Evolutionary conservation across 2,329 filamentous ascomycete genomes (phyloP), one percentile per base, ranked within the genome.

Genomic region (Epichloe gansuensis): DNA sequence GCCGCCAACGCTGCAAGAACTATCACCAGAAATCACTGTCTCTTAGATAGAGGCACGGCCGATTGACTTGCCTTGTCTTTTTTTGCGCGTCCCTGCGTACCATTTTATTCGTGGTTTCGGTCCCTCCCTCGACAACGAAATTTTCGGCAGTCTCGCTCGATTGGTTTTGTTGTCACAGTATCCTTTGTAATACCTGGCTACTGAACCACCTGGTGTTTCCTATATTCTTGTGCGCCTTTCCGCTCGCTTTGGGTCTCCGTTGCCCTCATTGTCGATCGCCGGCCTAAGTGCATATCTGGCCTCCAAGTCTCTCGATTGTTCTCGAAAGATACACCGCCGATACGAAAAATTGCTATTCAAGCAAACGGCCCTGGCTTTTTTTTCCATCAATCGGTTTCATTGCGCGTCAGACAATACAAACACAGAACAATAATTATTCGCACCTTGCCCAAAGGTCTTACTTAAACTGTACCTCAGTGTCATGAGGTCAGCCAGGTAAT

Each of bases 401-500:
- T 25, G 27, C 43, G 35, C 25, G 25, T 44, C 53, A 27, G 53
- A 52, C 51, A 49, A 42, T 42, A 39, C 36, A 50, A 46, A 36
- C 47, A 39, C 41, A 44, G 39, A 47, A 42, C 39, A 45, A 48
- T 50, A 40, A 49, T 38, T 44, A 43, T 23, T 21, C 39, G 23
- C 34, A 48, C n/a, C 21, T 45, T 36, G 34, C 31, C 45, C 27
- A 4, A 13, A 36, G 25, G 31, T 42, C 39, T 23, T 31, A 23
- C 39, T 31, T 38, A 36, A 46, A 38, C 40, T 50, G 50, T 44
- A 41, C 43, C 50, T 52, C 50, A 48, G 45, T 52, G 53, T 54
- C 50, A 54, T 53, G 51, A 53, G 53, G 51, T 52, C 50, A 49
- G 50, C 48, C 69, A 71, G 64, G 73, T 87, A 89, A 89, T 89